Conservation (phyloP, 768 basidiomycete species). For the Russula olivacea region DNA sequence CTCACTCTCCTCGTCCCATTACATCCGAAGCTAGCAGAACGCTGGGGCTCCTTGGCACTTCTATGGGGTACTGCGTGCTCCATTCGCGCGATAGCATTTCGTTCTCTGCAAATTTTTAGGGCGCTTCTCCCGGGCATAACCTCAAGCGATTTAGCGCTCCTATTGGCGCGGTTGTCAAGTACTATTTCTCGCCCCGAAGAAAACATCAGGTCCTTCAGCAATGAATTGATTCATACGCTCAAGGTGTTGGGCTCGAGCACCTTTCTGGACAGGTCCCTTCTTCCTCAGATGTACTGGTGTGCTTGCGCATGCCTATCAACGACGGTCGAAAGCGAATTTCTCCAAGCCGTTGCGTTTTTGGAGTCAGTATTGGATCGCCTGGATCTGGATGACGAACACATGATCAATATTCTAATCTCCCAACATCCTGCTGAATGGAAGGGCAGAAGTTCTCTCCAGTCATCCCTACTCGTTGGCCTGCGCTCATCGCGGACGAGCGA, state of each 20-base stretch:
- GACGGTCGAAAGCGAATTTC: constrained; percentile 75
- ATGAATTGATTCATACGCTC: constrained; percentile 76
- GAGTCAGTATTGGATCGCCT: constrained; percentile 59
- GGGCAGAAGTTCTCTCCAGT: constrained; percentile 57
- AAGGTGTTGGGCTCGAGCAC: constrained; percentile 50
- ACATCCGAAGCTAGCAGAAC: constrained; percentile 58
- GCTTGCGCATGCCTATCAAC: constrained; percentile 76
- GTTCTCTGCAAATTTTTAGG: constrained; percentile 87
- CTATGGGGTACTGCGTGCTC: constrained; percentile 84
- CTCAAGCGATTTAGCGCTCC: constrained; percentile 64
- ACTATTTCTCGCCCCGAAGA: constrained; percentile 72
- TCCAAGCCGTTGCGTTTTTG: constrained; percentile 58
- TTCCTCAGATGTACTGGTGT: constrained; percentile 88
- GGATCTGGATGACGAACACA: constrained; percentile 63
- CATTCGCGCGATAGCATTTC: constrained; percentile 77
- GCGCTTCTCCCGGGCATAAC: constrained; percentile 68
- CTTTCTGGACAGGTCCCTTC: constrained; percentile 52
- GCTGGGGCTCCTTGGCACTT: constrained; percentile 77
- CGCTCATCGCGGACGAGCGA: constrained; percentile 68
- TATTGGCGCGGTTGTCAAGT: constrained; percentile 78
- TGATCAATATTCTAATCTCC: constrained; percentile 60
- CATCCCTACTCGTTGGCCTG: constrained; percentile 66
- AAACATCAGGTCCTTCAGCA: constrained; percentile 76
- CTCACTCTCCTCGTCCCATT: constrained; percentile 64
- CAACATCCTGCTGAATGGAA: constrained; percentile 70